phyloP scores from a whole-genome alignment of 2,329 filamentous ascomycete genomes.

The Xylaria sp. region DNA sequence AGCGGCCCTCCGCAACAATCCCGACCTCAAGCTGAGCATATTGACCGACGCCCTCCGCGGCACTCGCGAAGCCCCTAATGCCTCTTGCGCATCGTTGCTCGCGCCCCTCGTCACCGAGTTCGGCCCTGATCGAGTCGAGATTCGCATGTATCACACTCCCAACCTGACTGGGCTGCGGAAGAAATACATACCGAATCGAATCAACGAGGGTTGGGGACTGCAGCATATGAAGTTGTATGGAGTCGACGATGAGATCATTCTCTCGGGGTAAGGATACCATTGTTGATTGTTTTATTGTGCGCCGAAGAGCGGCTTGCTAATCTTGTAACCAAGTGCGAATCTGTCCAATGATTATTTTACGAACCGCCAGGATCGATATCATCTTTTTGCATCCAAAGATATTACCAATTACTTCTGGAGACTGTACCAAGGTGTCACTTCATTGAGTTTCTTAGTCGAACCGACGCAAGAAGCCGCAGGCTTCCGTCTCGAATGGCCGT shows the following conservation, averaged over 20 bases:
- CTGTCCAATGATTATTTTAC: constrained; percentile 95
- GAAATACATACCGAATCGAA: constrained; percentile 82
- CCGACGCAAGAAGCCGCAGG: constrained; percentile 68
- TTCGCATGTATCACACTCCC: constrained; percentile 98
- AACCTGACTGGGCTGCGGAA: constrained; percentile 91
- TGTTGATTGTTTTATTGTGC: background rate
- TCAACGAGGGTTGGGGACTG: constrained; percentile 98
- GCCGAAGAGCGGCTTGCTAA: constrained; percentile 37
- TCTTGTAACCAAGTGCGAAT: constrained; percentile 70
- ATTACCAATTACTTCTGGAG: constrained; percentile 84
- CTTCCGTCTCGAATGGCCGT: constrained; percentile 78
- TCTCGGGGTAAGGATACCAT: constrained; percentile 78
- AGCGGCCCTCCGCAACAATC: constrained; percentile 78
- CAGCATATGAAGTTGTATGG: constrained; percentile 99
- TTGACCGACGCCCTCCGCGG: constrained; percentile 91
- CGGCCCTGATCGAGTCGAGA: constrained; percentile 83
- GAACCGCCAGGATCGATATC: constrained; percentile 93
- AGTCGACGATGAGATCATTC: constrained; percentile 92
- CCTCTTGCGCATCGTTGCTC: constrained; percentile 89
- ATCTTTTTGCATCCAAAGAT: constrained; percentile 82
- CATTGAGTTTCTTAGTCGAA: constrained; percentile 82
- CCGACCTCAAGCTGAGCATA: constrained; percentile 83
- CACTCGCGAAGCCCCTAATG: constrained; percentile 86
- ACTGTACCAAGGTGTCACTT: constrained; percentile 81
- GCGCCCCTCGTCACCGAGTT: constrained; percentile 87